Percentiles rank a stretch among this genome's conserved stretches.
Conservation (phyloP, 192 early-diverging fungal species). For the Linnemannia schmuckeri region DNA sequence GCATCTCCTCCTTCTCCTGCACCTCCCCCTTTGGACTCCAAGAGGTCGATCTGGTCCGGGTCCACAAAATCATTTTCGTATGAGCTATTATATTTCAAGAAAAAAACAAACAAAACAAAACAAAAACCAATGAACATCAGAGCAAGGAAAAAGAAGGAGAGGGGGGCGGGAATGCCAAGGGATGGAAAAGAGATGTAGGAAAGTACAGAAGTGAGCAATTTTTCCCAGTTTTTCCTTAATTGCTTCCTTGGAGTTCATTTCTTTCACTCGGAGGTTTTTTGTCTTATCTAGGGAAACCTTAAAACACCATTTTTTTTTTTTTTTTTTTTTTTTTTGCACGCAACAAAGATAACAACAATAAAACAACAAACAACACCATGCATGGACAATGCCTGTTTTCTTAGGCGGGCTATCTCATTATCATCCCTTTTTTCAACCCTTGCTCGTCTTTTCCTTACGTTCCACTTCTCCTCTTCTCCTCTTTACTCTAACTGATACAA, state of each 20-base stretch:
- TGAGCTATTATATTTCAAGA: not conserved
- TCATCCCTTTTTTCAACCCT: not conserved
- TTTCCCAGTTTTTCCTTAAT: not conserved
- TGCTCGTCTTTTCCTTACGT: not conserved
- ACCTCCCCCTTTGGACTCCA: not conserved
- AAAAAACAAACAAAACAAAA: not conserved
- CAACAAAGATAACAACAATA: not conserved
- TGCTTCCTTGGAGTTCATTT: not conserved
- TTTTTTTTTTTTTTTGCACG: too few relatives aligned
- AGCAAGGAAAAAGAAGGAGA: not conserved
- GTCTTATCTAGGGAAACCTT: not conserved
- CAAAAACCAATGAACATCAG: not conserved
- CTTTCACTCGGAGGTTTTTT: not conserved
- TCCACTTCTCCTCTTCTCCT: not conserved
- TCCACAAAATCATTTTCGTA: conserved; percentile 21
- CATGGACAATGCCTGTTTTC: not conserved
- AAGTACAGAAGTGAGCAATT: not conserved
- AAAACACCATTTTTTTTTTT: not conserved
- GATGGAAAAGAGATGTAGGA: not conserved
- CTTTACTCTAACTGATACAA: not conserved
- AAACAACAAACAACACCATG: not conserved
- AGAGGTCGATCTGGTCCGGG: not conserved
- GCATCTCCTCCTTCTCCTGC: not conserved
- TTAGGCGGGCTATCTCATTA: not conserved
- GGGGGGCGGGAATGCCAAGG: not conserved